phyloP scores from a whole-genome alignment of 1,284 basidiomycete genomes.

The Vanrija sp. region DNA sequence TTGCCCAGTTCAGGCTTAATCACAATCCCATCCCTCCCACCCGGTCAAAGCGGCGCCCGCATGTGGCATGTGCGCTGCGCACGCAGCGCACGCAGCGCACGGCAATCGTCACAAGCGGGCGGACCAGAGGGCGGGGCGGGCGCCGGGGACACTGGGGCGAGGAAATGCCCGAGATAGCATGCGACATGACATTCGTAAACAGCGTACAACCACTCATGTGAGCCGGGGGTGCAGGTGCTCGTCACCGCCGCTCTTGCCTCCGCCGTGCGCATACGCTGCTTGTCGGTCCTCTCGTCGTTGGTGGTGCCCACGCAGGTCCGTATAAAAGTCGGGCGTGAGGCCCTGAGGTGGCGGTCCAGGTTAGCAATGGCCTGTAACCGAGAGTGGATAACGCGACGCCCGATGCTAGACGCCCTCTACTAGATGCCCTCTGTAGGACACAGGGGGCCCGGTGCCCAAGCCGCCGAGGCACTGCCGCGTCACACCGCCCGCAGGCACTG shows the following conservation, averaged over 20 bases:
- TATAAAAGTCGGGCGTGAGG: conserved; percentile 66
- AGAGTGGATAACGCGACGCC: not conserved
- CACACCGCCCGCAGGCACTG: not conserved
- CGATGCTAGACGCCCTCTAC: too few species aligned
- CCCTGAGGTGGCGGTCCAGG: conserved; percentile 44
- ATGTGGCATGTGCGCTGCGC: too few species aligned
- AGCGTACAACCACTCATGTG: conserved; percentile 15
- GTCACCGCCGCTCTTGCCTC: conserved; percentile 28
- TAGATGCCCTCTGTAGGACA: not conserved
- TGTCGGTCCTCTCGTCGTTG: conserved; percentile 1
- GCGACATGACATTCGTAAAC: not conserved
- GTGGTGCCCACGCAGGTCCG: conserved; percentile 58
- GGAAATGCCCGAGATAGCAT: not conserved
- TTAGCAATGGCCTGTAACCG: not conserved
- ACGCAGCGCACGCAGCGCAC: too few species aligned
- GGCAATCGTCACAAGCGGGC: too few species aligned
- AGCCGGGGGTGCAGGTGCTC: conserved; percentile 40
- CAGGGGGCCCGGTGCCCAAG: not conserved
- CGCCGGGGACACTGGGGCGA: not conserved
- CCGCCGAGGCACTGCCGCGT: too few species aligned
- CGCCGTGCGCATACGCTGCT: conserved; percentile 5
- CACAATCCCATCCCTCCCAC: too few species aligned
- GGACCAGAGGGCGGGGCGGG: too few species aligned
- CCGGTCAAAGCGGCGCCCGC: too few species aligned
- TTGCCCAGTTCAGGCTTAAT: too few species aligned